Base-by-base conservation (phyloP, 2,329 filamentous ascomycete genomes). In the Sclerotinia borealis region DNA sequence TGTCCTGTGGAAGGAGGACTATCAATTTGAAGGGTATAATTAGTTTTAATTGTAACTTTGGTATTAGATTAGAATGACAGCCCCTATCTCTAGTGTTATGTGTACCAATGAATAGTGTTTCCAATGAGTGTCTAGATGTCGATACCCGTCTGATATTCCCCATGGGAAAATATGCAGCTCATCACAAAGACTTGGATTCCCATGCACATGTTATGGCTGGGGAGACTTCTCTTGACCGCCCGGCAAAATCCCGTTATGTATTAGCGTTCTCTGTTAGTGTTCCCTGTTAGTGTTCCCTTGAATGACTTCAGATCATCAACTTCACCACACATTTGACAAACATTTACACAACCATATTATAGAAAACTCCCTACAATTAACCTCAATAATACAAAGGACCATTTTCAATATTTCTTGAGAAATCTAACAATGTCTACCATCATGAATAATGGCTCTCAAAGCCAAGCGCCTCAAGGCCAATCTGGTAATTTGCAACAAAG, bases 371-470 rank as follows among this genome's bases (percentile, higher is more conserved):
- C 17, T 25, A 17, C 4, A 5, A 45, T 4, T 39, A 37, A 17
- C 11, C 8, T 31, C 13, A 22, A 11, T 27, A 9, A 56, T 7
- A 22, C 7, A 7, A 31, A 34, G 13, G 22, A 22, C 19, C 4
- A n/a, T n/a, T 34, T 8, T 31, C n/a, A 56, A 1, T 22, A 9
- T 45, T 7, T 3, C 36, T 31, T 0, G 15, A 54, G 9, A 9
- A 27, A 22, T 22, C 5, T 27, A 8, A 4, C 1, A 25, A 19
- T 17, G 10, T 4, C n/a, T 9, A 13, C 11, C 41, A 56, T 43
- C 25, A 74, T 74, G 72, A 73, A 72, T 56, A 70, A 67, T 48
- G 61, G 64, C 48, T 66, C 64, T 36, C 67, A 69, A 61, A 65
- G 67, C 55, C 71, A 72, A 62, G 68, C 66, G 36, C 56, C 66